These are phyloP conservation scores for Dittrichia graveolens DNA, from an alignment of 129 eudicot species.

Conservation along the genomic window DNA sequence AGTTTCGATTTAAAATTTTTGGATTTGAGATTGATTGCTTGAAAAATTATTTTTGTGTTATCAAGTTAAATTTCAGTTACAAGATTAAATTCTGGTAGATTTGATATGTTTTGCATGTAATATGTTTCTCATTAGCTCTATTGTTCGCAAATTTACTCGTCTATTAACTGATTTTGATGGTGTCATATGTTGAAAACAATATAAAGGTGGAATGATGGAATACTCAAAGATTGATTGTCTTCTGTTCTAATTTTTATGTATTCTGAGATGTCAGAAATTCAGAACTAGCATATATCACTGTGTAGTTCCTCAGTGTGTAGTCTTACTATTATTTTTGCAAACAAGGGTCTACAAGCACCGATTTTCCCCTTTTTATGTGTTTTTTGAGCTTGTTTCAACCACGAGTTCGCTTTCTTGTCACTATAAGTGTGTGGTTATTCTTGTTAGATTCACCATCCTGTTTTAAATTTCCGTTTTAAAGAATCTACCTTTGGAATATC, in stretches of 20 bases:
- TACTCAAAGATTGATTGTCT: background rate
- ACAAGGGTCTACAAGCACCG: no score
- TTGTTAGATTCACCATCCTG: background rate
- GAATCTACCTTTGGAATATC: background rate
- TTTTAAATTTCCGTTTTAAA: background rate
- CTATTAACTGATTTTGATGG: background rate
- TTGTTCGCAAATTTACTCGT: background rate
- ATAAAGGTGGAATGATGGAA: background rate
- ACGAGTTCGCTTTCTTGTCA: background rate
- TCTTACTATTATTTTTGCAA: no score
- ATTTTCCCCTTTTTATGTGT: no score
- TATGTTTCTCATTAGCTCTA: background rate
- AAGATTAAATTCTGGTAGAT: background rate
- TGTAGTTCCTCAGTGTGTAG: no score
- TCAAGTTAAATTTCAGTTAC: background rate
- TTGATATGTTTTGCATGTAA: background rate
- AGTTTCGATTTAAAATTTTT: background rate
- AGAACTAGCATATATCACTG: no score
- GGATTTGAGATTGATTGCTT: slow-evolving; percentile 11
- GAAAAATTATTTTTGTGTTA: background rate
- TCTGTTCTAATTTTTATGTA: background rate
- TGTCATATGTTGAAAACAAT: background rate
- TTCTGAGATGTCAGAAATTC: background rate
- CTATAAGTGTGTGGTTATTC: background rate
- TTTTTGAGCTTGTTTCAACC: no score